Evolutionary conservation across 2,329 filamentous ascomycete genomes (phyloP), one percentile per base, ranked within the genome.

Genomic region (Emericellopsis cladophorae): DNA sequence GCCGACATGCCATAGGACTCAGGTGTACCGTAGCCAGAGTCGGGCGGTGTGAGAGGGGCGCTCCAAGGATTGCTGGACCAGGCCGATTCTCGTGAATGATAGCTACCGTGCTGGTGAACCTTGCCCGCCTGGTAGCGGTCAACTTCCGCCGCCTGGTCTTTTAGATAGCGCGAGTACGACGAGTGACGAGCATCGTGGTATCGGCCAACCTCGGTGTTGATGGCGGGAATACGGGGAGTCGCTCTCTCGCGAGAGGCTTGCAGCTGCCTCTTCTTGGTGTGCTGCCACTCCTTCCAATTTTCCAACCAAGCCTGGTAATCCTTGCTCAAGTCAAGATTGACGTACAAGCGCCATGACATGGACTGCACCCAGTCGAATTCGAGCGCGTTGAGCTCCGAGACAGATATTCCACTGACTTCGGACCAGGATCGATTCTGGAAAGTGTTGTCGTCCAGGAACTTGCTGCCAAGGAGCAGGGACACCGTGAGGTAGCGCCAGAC

Each of bases 371-470:
- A 95, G 51, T 93, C 83, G 52, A 82, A 77, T 67, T 95, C 89
- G 58, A 94, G 74, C 45, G 73, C 69, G 64, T 95, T 95, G 50
- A 95, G 72, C 55, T 95, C 87, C 3, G 74, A 64, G 16, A 95
- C 87, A 26, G 81, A 71, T 49, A 95, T 94, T 46, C 85, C 86
- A 61, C 87, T 95, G 40, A 95, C 89, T 56, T 95, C 89, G 5
- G 89, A 86, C 89, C 89, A 95, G 1, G 89, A 95, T 42, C 86
- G 83, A 65, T 95, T 95, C 70, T 95, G 89, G 64, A 95, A 95
- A 6, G 89, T 95, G 64, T 95, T 95, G 69, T 95, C 89, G 54
- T 95, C 89, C 49, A 95, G 69, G 54, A 95, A 95, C 66, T 95
- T 95, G 76, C 87, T 94, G 45, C 87, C 89, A 40, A 95, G 71